Evolutionary conservation across 2,329 filamentous ascomycete species (phyloP).

Genomic region (Tympanopsis confertula): DNA sequence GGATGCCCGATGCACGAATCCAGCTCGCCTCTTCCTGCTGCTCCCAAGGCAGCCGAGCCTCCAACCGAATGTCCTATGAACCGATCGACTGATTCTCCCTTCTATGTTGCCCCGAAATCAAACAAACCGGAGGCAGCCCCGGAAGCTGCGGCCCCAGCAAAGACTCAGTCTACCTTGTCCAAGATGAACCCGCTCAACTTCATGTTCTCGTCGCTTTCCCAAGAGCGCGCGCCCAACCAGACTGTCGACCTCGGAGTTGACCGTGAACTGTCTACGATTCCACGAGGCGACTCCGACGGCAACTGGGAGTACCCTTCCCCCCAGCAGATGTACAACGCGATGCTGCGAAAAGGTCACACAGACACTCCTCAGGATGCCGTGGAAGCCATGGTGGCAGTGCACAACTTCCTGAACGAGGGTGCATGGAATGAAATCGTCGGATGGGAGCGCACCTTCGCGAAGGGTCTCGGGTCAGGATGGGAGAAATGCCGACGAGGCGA

Average conservation of each 20-base stretch:
- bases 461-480: constrained; percentile 40
- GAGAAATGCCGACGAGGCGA: constrained; percentile 22
- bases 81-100: constrained; percentile 9
- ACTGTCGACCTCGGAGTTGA: constrained; percentile 43
- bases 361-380: constrained; percentile 58
- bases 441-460: constrained; percentile 52
- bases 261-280: constrained; percentile 51
- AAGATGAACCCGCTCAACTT: constrained; percentile 57
- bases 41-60: constrained; percentile 8
- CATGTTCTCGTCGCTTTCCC: constrained; percentile 52
- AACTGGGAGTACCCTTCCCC: constrained; percentile 63
- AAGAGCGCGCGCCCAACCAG: constrained; percentile 43
- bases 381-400: constrained; percentile 56
- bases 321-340: constrained; percentile 66
- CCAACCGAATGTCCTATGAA: constrained; percentile 15
- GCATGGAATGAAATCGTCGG: constrained; percentile 58
- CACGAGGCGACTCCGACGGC: constrained; percentile 39
- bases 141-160: too few relatives aligned
- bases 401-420: constrained; percentile 62
- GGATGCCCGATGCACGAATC: constrained; percentile 53
- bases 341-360: constrained; percentile 59
- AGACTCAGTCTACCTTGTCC: constrained; percentile 32
- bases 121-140: too few relatives aligned
- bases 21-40: constrained; percentile 12
- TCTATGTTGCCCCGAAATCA: constrained; percentile 14